Evolutionary conservation across 225 moss, liverwort and hornwort species (phyloP).

Genomic region (Antitrichia curtipendula): DNA sequence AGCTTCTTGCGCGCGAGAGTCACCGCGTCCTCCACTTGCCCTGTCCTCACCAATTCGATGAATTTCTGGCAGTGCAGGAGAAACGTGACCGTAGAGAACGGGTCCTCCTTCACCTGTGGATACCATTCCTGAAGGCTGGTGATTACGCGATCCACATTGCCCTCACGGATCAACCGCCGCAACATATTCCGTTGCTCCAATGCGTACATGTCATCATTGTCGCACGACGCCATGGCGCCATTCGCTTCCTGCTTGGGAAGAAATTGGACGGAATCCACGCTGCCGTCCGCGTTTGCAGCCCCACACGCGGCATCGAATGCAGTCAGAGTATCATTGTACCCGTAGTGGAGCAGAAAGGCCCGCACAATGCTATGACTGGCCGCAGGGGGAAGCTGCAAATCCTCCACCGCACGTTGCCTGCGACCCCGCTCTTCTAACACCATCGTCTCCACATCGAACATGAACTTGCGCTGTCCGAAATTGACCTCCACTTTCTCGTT

Average conservation of each 20-base stretch:
- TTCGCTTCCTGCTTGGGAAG: slow-evolving; percentile 39
- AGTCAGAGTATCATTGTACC: slow-evolving; percentile 83
- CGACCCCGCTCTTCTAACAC: not conserved
- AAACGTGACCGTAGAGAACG: slow-evolving; percentile 47
- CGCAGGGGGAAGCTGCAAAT: slow-evolving; percentile 52
- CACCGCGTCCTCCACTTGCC: slow-evolving; percentile 74
- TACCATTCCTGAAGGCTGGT: slow-evolving; percentile 75
- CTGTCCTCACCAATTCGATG: slow-evolving; percentile 77
- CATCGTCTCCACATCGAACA: slow-evolving; percentile 44
- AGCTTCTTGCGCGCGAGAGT: slow-evolving; percentile 64
- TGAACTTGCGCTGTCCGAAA: slow-evolving; percentile 75
- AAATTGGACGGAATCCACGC: slow-evolving; percentile 52
- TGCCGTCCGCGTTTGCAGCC: slow-evolving; percentile 10
- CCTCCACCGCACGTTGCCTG: slow-evolving; percentile 49
- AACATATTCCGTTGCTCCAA: slow-evolving; percentile 74
- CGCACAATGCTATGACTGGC: slow-evolving; percentile 89
- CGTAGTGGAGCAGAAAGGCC: slow-evolving; percentile 82
- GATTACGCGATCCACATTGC: slow-evolving; percentile 79
- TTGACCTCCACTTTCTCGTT: slow-evolving; percentile 92
- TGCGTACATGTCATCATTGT: slow-evolving; percentile 50
- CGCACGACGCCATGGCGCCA: slow-evolving; percentile 30
- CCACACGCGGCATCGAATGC: slow-evolving; percentile 71
- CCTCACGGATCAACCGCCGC: slow-evolving; percentile 66
- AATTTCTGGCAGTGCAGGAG: slow-evolving; percentile 88
- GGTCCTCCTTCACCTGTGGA: slow-evolving; percentile 65